Evolutionary conservation across 2,329 filamentous ascomycete genomes (phyloP), one percentile per base, ranked within the genome.

Genomic region (Exophiala lecanii-corni): DNA sequence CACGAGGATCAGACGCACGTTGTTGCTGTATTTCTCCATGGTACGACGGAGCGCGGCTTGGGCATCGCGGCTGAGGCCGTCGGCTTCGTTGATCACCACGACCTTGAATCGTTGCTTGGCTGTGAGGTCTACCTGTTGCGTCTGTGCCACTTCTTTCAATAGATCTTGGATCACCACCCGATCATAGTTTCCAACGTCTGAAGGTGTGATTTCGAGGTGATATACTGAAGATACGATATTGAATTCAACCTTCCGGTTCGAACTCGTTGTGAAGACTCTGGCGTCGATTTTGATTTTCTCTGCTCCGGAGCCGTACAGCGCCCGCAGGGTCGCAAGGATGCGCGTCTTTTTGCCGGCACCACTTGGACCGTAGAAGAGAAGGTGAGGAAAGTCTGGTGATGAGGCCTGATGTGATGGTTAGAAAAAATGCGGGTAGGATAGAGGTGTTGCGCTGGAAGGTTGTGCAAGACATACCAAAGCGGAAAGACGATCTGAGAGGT

Each of bases 211-310:
- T 65, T 98, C 92, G 57, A 98, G 82, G 66, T 98, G 92, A 69
- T 98, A 98, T 52, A 96, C 82, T 0, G 91, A 97, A 33, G 89
- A 82, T 41, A 98, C 92, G 53, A 98, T 94, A 70, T 96, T 98
- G 78, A 98, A 98, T 69, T 98, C 92, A 57, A 98, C 83, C 68
- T 98, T 98, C 62, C 92, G 88, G 66, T 95, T 97, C 16, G 53
- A 51, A 16, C 81, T 89, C 1, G 92, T 97, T 67, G 95, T 89
- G 71, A 98, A 98, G 46, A 96, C 85, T 53, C 92, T 86, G 9
- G 89, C 87, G 62, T 98, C 92, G 68, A 98, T 97, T 72, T 97
- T 97, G 75, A 98, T 98, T 75, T 96, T 97, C 62, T 98, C 94
- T n/a, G 95, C 92, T 32, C 92, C 91, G 0, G 91, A 83, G 0